phyloP scores from a whole-genome alignment of 2,329 filamentous ascomycete species.

The Aspergillus fijiensis region DNA sequence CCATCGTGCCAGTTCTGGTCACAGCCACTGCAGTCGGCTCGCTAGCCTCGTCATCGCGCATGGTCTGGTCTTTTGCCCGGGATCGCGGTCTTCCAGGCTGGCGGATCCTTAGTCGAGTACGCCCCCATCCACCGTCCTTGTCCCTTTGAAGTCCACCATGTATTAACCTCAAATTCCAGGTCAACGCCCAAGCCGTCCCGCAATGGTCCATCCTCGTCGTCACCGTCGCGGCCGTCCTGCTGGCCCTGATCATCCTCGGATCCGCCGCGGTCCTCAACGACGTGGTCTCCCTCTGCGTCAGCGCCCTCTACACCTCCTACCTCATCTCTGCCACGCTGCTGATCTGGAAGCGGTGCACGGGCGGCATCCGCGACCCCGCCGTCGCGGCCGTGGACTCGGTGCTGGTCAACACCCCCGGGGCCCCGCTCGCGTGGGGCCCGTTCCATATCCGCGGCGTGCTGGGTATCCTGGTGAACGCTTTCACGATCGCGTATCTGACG shows the following conservation, averaged over 20 bases:
- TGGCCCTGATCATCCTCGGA: slow-evolving; percentile 1
- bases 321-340: slow-evolving; percentile 1
- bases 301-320: slow-evolving; percentile 4
- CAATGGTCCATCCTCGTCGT: slow-evolving; percentile 7
- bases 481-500: neutral
- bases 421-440: slow-evolving; percentile 1
- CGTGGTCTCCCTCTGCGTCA: slow-evolving; percentile 6
- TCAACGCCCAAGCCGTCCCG: slow-evolving; percentile 2
- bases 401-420: neutral
- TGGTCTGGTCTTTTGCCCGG: slow-evolving; percentile 1
- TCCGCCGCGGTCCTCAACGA: slow-evolving; percentile 2
- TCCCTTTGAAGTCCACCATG: too few relatives aligned
- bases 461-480: neutral
- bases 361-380: slow-evolving; percentile 1
- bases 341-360: slow-evolving; percentile 1
- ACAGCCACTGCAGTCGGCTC: slow-evolving; percentile 1
- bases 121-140: too few relatives aligned
- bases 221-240: neutral
- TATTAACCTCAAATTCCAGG: neutral
- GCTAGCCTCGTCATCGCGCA: neutral
- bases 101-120: neutral
- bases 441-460: neutral
- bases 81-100: slow-evolving; percentile 5
- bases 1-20: slow-evolving; percentile 3
- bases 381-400: neutral